Percentiles rank a stretch among this genome's conserved stretches.
These are phyloP conservation scores for Camelina laxa DNA, from an alignment of 345 rosid species.

Conservation along the genomic window DNA sequence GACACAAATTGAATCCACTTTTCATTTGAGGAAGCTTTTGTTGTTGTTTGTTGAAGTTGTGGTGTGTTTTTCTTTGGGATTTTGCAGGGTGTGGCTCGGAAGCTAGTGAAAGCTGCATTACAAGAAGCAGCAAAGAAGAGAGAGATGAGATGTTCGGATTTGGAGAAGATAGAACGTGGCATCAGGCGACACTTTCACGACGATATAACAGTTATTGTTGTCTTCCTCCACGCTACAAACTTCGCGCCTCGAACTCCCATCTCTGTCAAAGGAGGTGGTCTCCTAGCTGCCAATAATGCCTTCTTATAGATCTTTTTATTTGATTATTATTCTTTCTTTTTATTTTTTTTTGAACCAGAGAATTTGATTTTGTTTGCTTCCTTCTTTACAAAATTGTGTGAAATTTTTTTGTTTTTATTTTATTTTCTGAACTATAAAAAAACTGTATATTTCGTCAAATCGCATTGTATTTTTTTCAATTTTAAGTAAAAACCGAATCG, in stretches of 20 bases:
- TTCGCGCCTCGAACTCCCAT: conserved; percentile 44
- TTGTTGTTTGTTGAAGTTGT: not conserved
- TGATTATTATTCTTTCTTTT: not conserved
- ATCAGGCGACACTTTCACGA: conserved; percentile 99
- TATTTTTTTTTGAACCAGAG: not conserved
- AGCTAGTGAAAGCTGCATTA: conserved; percentile 77
- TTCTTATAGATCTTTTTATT: conserved; percentile 8
- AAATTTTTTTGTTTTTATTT: not conserved
- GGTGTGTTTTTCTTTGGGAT: not conserved
- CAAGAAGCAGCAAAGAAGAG: conserved; percentile 91
- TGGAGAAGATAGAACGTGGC: conserved; percentile 91
- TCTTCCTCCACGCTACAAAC: conserved; percentile 69
- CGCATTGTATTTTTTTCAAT: not conserved
- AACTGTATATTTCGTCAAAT: conserved; percentile 6
- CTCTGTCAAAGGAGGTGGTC: conserved; percentile 69
- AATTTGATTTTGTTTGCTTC: conserved; percentile 29
- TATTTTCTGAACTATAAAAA: not conserved
- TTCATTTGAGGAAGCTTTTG: not conserved
- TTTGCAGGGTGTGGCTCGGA: conserved; percentile 48
- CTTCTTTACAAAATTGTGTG: conserved; percentile 12
- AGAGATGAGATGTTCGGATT: conserved; percentile 93
- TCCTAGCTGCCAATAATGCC: conserved; percentile 36
- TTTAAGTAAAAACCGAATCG: not conserved
- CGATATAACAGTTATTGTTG: conserved; percentile 84
- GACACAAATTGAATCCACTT: conserved; percentile 20